Evolutionary conservation across 768 basidiomycete species (phyloP), one percentile per base, ranked within the genome.

Genomic region (Trametes cingulata): DNA sequence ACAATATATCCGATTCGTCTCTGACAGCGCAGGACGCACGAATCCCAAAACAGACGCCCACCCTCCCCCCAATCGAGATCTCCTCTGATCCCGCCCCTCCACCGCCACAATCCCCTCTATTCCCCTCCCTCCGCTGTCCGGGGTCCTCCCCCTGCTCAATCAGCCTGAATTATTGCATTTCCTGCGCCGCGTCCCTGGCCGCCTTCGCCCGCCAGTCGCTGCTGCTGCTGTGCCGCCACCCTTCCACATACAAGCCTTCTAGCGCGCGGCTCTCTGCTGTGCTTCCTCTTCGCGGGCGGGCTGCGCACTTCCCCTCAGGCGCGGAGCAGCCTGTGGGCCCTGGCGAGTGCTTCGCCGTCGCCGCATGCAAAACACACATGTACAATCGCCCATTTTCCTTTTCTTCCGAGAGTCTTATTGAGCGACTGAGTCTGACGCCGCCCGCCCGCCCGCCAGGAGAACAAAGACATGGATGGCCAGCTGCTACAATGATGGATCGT

Each of bases 1-100:
- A 63, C 45, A 53, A 58, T 54, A 58, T 49, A 58, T 39, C 56
- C 57, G 56, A 63, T n/a, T n/a, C n/a, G n/a, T n/a, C 41, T 52
- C 48, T 19, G 42, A 43, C 46, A 48, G 27, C 47, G 39, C 47
- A 57, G 52, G 42, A 54, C 41, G 59, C 52, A 60, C 46, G 14
- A 20, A 33, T 33, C 29, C 36, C 59, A 41, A n/a, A 9, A 19
- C 53, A 51, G 45, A 45, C 56, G 61, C 60, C 55, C 56, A 37
- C 37, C 42, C 42, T 20, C 42, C 43, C 47, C 13, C 52, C 46
- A 36, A 63, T 63, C 61, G 49, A 58, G 52, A 58, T 58, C 61
- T 41, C 39, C 47, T 45, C 42, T 54, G 56, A 62, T 62, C 53
- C 25, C 45, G 33, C 29, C 52, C 52, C 45, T 22, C 51, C 49